Evolutionary conservation across 768 basidiomycete genomes (phyloP).

Genomic region (Pulveroboletus sp.): DNA sequence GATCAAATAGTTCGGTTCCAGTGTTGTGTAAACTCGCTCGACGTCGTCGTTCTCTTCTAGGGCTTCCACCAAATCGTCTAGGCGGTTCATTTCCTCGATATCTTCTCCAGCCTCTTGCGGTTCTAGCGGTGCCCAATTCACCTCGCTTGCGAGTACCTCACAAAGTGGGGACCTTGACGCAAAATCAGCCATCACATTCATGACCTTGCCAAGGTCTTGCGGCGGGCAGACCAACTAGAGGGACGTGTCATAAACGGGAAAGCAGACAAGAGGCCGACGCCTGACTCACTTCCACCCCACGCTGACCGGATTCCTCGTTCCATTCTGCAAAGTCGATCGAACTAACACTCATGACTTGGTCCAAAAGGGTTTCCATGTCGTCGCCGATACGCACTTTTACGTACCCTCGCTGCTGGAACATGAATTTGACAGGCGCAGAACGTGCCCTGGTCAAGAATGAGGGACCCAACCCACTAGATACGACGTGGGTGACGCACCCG

Average conservation of each 20-base stretch:
- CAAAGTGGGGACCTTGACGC: conserved; percentile 27
- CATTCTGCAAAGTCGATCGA: conserved; percentile 46
- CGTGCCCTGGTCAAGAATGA: conserved; percentile 45
- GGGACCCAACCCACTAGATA: background rate
- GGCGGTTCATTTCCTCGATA: conserved; percentile 28
- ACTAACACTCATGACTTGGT: conserved; percentile 38
- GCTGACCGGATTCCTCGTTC: conserved; percentile 31
- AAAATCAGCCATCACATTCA: conserved; percentile 30
- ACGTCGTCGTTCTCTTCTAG: conserved; percentile 60
- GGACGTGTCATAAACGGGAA: background rate
- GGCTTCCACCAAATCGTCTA: conserved; percentile 47
- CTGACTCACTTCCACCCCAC: conserved; percentile 33
- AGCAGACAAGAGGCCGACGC: background rate
- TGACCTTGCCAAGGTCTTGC: conserved; percentile 37
- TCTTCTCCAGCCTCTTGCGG: conserved; percentile 37
- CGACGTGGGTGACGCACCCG: conserved; percentile 35
- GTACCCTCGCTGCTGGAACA: conserved; percentile 57
- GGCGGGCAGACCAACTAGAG: conserved; percentile 46
- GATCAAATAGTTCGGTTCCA: conserved; percentile 33
- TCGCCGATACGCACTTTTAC: conserved; percentile 43
- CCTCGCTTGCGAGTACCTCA: conserved; percentile 47
- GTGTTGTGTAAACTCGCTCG: conserved; percentile 56
- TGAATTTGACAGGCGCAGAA: conserved; percentile 60
- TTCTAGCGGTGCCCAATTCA: conserved; percentile 54
- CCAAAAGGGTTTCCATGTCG: conserved; percentile 36